Base-by-base conservation (phyloP, 2,329 filamentous ascomycete genomes). In the Phoma sp. region DNA sequence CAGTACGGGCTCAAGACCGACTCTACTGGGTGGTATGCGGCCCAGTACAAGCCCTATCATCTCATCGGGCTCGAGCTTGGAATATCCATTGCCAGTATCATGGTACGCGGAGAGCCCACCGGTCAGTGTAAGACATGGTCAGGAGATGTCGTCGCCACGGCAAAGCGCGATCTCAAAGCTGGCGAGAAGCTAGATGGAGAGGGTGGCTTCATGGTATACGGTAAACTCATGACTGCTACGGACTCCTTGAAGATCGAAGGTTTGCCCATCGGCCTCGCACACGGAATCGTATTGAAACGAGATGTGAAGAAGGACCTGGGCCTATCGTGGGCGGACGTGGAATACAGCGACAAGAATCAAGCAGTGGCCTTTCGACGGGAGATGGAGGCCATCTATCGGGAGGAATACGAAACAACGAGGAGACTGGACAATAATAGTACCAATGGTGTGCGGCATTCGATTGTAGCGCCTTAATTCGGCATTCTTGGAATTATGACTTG, bases 21-120 rank as follows among this genome's bases (percentile, higher is more conserved):
- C 48, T 64, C 65, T 11, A 75, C 72, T 1, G 75, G 75, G 14
- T 68, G 69, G 52, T 79, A 78, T 52, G 77, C 78, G 5, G 76
- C 74, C 2, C 76, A 80, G 56, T 80, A 75, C 67, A 80, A 80
- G 66, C 78, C 78, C 11, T 81, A 77, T 57, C 78, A 80, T 59
- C 69, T 81, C 17, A 81, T 81, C 47, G 77, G 78, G 7, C 71
- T 80, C 9, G 78, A 81, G 60, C 71, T 81, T 3, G 78, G 78
- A 5, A 66, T 78, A 15, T 78, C 75, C 2, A 65, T 80, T 14
- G 78, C 77, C 5, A 75, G 57, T 25, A 80, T 79, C 60, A 78
- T 79, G 76, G 75, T 74, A 45, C 75, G 78, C 7, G 76, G 76
- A 29, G 77, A 81, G 62, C 77, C 78, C 14, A 80, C 77, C 1